Evolutionary conservation across 805 yeast species (phyloP), one percentile per base, ranked within the genome.

Genomic region (Yarrowia keelungensis): DNA sequence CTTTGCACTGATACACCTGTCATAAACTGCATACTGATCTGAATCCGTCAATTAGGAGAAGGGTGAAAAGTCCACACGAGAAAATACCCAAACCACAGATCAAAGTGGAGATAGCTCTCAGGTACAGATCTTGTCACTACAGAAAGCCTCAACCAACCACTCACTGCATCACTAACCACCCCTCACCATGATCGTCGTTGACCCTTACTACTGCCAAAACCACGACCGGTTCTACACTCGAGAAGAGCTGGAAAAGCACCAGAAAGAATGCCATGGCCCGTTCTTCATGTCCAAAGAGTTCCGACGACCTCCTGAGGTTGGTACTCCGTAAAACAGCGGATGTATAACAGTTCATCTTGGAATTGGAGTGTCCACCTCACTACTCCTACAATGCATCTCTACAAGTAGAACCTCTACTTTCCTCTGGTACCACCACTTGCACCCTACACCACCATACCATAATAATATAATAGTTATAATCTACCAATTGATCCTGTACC

Each of bases 391-490:
- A 26, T 47, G 51, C 51, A 47, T 14, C 16, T 47, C 36, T 3
- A 8, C 35, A 8, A 5, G 8, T 12, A 11, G 11, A 8, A 12
- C 36, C 8, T 19, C 19, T 19, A 19, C 19, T 19, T 19, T 19
- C 19, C 19, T 19, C 19, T 19, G 19, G 19, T 19, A 19, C 19
- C 19, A 19, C 19, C 8, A 15, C 12, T 11, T 15, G 7, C 10
- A 2, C 5, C 15, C 46, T 42, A 42, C 32, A 26, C 46, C n/a
- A 42, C 9, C 54, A n/a, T 51, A 51, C 26, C 58, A 51, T 51
- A 51, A 47, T 22, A 47, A 50, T 51, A 36, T 51, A 51, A 51
- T 51, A 51, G 53, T 49, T 49, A 49, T 46, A 46, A 46, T 49
- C 53, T 49, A 49, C 53, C 53, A 49, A 19, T 19, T 49, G 16